Conservation (phyloP, 306 rosid genomes). For the Prunus mongolica region DNA sequence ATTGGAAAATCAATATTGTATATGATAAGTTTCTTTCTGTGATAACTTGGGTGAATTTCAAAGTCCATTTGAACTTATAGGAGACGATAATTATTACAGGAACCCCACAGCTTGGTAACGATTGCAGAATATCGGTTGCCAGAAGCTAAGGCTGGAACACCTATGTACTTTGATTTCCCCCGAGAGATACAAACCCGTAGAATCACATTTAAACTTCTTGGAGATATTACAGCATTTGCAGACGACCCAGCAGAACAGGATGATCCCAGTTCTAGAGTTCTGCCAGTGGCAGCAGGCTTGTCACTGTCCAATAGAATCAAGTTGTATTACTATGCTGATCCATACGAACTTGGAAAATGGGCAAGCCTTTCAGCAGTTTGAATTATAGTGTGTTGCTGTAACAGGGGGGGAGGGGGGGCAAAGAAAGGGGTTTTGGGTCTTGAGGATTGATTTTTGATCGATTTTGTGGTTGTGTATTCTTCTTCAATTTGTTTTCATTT, state of each 20-base stretch:
- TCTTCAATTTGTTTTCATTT: slow-evolving; percentile 13
- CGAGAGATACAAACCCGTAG: slow-evolving; percentile 59
- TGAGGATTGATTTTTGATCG: slow-evolving; percentile 25
- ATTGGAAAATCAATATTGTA: background rate
- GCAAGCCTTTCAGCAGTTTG: slow-evolving; percentile 86
- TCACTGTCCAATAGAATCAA: slow-evolving; percentile 79
- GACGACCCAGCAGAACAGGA: slow-evolving; percentile 88
- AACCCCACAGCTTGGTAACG: slow-evolving; percentile 51
- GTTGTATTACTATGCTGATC: slow-evolving; percentile 75
- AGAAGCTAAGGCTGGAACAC: slow-evolving; percentile 81
- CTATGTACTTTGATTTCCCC: slow-evolving; percentile 91
- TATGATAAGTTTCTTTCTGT: background rate
- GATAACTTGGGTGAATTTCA: background rate
- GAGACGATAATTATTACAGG: slow-evolving; percentile 38
- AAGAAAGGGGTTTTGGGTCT: background rate
- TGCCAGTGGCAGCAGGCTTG: slow-evolving; percentile 62
- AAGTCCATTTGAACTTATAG: slow-evolving; percentile 7
- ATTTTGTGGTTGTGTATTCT: slow-evolving; percentile 24
- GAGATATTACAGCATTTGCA: slow-evolving; percentile 77
- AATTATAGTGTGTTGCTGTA: background rate
- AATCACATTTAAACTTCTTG: slow-evolving; percentile 72
- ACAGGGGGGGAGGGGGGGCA: background rate
- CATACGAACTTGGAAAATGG: slow-evolving; percentile 93
- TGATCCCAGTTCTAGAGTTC: slow-evolving; percentile 45
- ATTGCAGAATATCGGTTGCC: slow-evolving; percentile 89